Percentiles rank a stretch among this genome's conserved stretches.
Conservation (phyloP, 352 stramenopile species). For the Phytophthora boehmeriae region DNA sequence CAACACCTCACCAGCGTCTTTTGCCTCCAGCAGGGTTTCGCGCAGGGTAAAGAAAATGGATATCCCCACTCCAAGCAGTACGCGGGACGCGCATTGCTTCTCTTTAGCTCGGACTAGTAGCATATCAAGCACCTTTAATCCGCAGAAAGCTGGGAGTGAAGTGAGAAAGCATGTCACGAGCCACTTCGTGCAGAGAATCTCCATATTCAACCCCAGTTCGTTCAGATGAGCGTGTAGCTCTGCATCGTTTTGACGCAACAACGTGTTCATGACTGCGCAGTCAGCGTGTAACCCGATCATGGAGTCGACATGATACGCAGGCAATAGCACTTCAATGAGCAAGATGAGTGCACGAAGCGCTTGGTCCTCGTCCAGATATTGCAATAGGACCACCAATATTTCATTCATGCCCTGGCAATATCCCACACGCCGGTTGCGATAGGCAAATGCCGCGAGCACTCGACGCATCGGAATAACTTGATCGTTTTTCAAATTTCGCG, state of each 20-base stretch:
- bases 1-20: constrained; percentile 81
- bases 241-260: constrained; percentile 78
- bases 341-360: constrained; percentile 65
- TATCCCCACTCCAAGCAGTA: constrained; percentile 76
- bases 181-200: constrained; percentile 89
- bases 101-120: constrained; percentile 64
- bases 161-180: constrained; percentile 89
- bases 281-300: constrained; percentile 88
- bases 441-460: constrained; percentile 77
- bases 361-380: constrained; percentile 70
- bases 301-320: constrained; percentile 82
- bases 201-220: constrained; percentile 84
- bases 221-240: constrained; percentile 75
- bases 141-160: constrained; percentile 67
- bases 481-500: constrained; percentile 57
- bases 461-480: constrained; percentile 65
- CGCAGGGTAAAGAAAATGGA: constrained; percentile 83
- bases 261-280: constrained; percentile 81
- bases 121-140: constrained; percentile 85
- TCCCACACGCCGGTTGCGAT: constrained; percentile 73
- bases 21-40: constrained; percentile 58
- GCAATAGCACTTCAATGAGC: constrained; percentile 77
- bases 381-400: constrained; percentile 71
- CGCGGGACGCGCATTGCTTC: constrained; percentile 68
- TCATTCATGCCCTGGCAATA: constrained; percentile 91